Percentiles rank a stretch among this genome's conserved stretches.
phyloP scores from a whole-genome alignment of 257 asterid species.

The Scutellaria minor region DNA sequence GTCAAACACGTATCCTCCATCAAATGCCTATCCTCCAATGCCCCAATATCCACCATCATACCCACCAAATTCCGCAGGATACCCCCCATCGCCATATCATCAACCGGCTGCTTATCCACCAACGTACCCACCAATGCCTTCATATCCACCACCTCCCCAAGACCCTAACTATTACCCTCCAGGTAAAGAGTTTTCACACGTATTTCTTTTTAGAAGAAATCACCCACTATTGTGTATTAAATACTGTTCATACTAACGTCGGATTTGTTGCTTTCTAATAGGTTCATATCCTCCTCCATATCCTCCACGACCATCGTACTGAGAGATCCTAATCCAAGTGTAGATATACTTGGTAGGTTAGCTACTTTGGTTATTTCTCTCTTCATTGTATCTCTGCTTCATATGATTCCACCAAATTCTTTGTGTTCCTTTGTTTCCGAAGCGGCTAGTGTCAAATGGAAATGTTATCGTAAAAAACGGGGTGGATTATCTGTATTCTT shows the following conservation, averaged over 20 bases:
- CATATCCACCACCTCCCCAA: conserved; percentile 58
- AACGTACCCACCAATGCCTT: conserved; percentile 41
- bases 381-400: neutral
- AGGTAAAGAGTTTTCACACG: conserved; percentile 35
- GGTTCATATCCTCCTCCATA: conserved; percentile 36
- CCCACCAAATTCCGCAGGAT: conserved; percentile 43
- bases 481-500: neutral
- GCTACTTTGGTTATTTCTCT: neutral
- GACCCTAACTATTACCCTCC: conserved; percentile 49
- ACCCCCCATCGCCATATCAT: conserved; percentile 55
- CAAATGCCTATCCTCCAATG: conserved; percentile 31
- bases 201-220: neutral
- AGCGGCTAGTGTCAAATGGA: neutral
- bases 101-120: conserved; percentile 51
- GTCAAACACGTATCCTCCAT: conserved; percentile 20
- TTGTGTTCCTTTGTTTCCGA: neutral
- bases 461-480: neutral
- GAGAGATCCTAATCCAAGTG: neutral
- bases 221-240: neutral
- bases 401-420: neutral
- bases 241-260: neutral
- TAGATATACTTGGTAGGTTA: conserved; percentile 29
- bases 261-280: conserved; percentile 28
- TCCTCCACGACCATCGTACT: conserved; percentile 19
- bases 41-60: conserved; percentile 46